A percentile compares a stretch with the other conserved stretches of the same genome.
These are phyloP conservation scores for Anethum foeniculum DNA, from an alignment of 140 eudicot species.

Conservation along the genomic window DNA sequence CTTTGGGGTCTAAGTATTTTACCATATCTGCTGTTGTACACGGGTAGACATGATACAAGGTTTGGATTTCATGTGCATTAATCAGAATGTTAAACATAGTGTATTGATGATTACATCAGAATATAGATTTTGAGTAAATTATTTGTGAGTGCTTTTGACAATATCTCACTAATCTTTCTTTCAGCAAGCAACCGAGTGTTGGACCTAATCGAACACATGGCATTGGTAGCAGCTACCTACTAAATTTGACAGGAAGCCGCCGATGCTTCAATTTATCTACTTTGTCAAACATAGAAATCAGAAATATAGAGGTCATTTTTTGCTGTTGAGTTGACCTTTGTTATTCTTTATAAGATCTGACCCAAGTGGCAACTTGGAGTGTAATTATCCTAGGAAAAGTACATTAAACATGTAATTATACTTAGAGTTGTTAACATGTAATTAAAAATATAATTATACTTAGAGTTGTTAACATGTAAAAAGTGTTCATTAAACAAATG, in stretches of 20 bases:
- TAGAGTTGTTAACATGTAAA: too few relatives aligned
- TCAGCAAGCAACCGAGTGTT: constrained; percentile 94
- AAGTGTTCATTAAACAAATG: too few relatives aligned
- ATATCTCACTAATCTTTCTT: not conserved
- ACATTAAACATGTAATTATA: too few relatives aligned
- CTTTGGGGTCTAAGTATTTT: not conserved
- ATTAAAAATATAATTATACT: too few relatives aligned
- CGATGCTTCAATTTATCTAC: constrained; percentile 9
- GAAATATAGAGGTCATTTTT: not conserved
- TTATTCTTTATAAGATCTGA: too few relatives aligned
- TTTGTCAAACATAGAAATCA: not conserved
- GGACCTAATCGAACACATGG: constrained; percentile 97
- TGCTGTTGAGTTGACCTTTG: too few relatives aligned
- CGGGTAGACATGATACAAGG: not conserved
- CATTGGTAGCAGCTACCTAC: constrained; percentile 65
- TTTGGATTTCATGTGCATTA: not conserved
- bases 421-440: too few relatives aligned
- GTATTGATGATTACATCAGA: not conserved
- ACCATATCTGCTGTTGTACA: not conserved
- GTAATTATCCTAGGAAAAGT: too few relatives aligned
- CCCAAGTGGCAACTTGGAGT: too few relatives aligned
- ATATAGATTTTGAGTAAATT: not conserved
- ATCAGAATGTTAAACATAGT: not conserved
- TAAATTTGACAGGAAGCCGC: constrained; percentile 14
- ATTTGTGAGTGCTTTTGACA: not conserved